These are phyloP conservation scores for Globisporangium splendens DNA, from an alignment of 352 stramenopile genomes.

Conservation along the genomic window DNA sequence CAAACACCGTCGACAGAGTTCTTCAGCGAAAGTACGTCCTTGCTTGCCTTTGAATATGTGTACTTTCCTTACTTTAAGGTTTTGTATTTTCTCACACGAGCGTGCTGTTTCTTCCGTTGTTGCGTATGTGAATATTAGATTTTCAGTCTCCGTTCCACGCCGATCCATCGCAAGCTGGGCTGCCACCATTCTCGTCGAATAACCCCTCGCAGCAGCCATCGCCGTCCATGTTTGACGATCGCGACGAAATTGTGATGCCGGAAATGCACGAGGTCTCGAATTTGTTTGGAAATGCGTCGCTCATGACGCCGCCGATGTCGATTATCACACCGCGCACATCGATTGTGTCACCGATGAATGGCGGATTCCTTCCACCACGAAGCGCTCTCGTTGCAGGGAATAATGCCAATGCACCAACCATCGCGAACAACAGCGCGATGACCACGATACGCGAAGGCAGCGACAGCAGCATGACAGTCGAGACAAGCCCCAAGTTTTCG, in stretches of 20 bases:
- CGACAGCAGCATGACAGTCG: constrained; percentile 10
- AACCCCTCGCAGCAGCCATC: constrained; percentile 1
- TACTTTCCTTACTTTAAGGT: not conserved
- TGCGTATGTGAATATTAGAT: not conserved
- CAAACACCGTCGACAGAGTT: constrained; percentile 6
- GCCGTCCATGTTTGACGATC: constrained; percentile 11
- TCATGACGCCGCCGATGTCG: constrained; percentile 15
- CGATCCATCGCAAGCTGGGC: not conserved
- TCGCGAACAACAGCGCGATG: constrained; percentile 13
- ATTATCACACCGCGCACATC: constrained; percentile 13
- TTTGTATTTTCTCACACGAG: not conserved
- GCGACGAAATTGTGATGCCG: constrained; percentile 5
- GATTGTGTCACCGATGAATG: constrained; percentile 13
- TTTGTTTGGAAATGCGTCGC: constrained; percentile 12
- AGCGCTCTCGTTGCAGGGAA: not conserved
- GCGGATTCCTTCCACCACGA: constrained; percentile 4
- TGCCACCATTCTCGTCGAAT: constrained; percentile 5
- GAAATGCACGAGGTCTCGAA: constrained; percentile 15
- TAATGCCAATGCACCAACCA: not conserved
- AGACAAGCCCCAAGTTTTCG: constrained; percentile 43
- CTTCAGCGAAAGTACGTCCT: constrained; percentile 14
- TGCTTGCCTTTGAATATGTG: not conserved
- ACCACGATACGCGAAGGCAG: not conserved
- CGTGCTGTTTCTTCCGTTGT: not conserved
- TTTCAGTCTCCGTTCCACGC: constrained; percentile 11